Base-by-base conservation (phyloP, 2,329 filamentous ascomycete genomes). In the Talaromyces sp. region DNA sequence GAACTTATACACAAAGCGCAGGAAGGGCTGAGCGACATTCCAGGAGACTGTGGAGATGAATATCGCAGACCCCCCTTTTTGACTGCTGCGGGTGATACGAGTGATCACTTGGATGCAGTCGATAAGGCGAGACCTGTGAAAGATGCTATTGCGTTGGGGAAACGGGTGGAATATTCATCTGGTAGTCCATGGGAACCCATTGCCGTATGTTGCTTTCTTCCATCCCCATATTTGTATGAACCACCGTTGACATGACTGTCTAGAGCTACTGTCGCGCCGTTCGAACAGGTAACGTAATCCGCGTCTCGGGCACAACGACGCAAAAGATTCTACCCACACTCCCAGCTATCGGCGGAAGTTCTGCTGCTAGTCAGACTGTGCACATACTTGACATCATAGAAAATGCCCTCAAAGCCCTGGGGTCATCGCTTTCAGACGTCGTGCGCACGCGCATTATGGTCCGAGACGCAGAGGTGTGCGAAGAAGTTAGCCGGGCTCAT, bases 361-460 rank as follows among this genome's bases (percentile, higher is more conserved):
- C 41, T n/a, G 41, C 41, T 5, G 41, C 41, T 3, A 43, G 41
- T 43, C 41, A 43, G n/a, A 43, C 41, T 16, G 41, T 43, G 41
- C 41, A 43, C 14, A 43, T 43, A 43, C 16, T 43, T 3, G 41
- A 43, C 41, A 43, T 19, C 6, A 43, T 43, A 43, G 41, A 43
- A 16, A 43, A n/a, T 16, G 41, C 41, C 8, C 41, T 43, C 41
- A 43, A 43, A 16, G 41, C 41, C 7, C 16, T 43, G 14, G 41
- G 16, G 1, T 43, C 41, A n/a, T 60, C 57, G 8, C 41, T 60
- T 22, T 60, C 57, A 2, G 57, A 60, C 10, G 41, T 60, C 7
- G 57, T 60, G 4, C 57, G 57, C 31, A 60, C 57, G 6, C 57
- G 57, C 13, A 59, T 45, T 27, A 59, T 47, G 57, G 41, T 60